These are phyloP conservation scores for Prunus salicina DNA, from an alignment of 306 rosid species.

Conservation along the genomic window DNA sequence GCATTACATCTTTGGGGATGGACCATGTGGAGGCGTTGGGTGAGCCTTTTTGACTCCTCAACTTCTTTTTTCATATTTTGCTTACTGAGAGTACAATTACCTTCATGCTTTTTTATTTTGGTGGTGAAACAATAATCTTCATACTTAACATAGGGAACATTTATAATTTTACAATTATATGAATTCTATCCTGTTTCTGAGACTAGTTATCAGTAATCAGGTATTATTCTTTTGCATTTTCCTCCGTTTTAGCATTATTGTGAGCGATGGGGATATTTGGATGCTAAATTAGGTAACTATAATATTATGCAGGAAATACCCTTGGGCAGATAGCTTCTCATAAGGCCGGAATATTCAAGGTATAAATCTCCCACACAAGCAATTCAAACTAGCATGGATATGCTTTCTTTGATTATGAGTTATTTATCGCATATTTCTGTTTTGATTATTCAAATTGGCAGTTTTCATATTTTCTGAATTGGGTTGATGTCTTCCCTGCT, in stretches of 20 bases:
- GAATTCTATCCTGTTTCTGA: not conserved
- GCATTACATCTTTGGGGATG: conserved; percentile 77
- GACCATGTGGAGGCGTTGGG: conserved; percentile 72
- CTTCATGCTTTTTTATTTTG: no score
- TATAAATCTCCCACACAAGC: conserved; percentile 23
- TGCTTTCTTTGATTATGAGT: conserved; percentile 22
- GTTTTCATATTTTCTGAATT: conserved; percentile 44
- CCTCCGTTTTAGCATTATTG: not conserved
- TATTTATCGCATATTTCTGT: conserved; percentile 25
- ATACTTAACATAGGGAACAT: not conserved
- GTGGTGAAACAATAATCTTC: not conserved
- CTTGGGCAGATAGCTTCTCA: conserved; percentile 64
- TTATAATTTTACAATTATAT: not conserved
- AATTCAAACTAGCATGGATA: conserved; percentile 26
- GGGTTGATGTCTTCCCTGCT: conserved; percentile 46
- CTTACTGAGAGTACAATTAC: conserved; percentile 11
- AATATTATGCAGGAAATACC: conserved; percentile 49
- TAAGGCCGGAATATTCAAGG: conserved; percentile 85
- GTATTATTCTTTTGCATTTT: conserved; percentile 9
- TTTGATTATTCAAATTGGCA: conserved; percentile 32
- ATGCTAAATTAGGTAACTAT: conserved; percentile 2
- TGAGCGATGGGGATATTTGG: not conserved
- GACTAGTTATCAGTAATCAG: conserved; percentile 8
- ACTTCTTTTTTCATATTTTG: conserved; percentile 5
- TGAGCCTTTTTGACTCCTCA: conserved; percentile 24